These are phyloP conservation scores for Blastobotrys proliferans DNA, from an alignment of 1,139 yeast genomes.

Conservation along the genomic window DNA sequence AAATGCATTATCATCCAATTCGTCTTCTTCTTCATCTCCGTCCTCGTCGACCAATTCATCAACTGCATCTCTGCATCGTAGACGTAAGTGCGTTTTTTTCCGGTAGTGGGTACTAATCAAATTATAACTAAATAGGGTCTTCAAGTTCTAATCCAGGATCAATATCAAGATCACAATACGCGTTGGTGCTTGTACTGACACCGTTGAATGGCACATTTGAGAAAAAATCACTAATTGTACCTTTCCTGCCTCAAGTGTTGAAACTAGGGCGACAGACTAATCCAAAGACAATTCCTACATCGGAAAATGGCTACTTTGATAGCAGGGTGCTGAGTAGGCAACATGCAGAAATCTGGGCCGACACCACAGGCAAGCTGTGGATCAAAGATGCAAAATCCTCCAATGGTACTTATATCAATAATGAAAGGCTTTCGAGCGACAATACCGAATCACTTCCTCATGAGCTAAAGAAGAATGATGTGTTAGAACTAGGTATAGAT, in stretches of 20 bases:
- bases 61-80: too few species aligned
- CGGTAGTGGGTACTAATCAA: too few species aligned
- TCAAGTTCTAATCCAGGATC: too few species aligned
- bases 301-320: constrained; percentile 89
- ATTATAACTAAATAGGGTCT: too few species aligned
- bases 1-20: neutral
- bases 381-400: constrained; percentile 85
- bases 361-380: constrained; percentile 62
- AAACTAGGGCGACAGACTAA: constrained; percentile 86
- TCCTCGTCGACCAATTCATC: neutral
- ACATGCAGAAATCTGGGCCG: constrained; percentile 87
- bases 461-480: constrained; percentile 70
- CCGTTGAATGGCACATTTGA: constrained; percentile 82
- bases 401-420: constrained; percentile 91
- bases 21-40: neutral
- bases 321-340: constrained; percentile 88
- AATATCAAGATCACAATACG: constrained; percentile 38
- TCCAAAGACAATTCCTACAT: constrained; percentile 65
- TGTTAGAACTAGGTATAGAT: constrained; percentile 85
- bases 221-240: constrained; percentile 72
- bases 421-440: constrained; percentile 59
- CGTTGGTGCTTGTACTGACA: constrained; percentile 56
- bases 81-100: too few species aligned
- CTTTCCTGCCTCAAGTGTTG: constrained; percentile 75
- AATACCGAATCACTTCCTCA: constrained; percentile 47